Conservation (phyloP, 495 filamentous ascomycete species). For the Talaromyces wortmannii region DNA sequence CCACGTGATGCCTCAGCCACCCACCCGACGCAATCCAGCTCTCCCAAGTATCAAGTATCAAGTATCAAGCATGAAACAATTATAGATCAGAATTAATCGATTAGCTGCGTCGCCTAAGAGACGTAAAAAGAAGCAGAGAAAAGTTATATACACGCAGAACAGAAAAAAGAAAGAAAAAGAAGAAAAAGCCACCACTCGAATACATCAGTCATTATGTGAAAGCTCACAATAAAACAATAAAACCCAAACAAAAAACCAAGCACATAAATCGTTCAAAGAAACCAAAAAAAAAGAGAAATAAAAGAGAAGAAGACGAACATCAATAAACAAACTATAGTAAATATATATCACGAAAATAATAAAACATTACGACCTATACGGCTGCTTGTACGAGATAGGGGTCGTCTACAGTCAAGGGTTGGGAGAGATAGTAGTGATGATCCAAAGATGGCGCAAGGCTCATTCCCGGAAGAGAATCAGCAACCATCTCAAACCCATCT, state of each 20-base stretch:
- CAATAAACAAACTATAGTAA: background rate
- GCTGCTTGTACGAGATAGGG: slow-evolving; percentile 23
- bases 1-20: too few relatives aligned
- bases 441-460: slow-evolving; percentile 22
- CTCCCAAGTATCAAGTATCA: too few relatives aligned
- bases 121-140: background rate
- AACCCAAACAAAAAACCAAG: slow-evolving; percentile 3
- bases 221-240: background rate
- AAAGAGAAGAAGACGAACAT: slow-evolving; percentile 2
- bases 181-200: background rate
- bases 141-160: background rate
- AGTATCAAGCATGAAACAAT: too few relatives aligned
- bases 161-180: background rate
- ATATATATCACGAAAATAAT: background rate
- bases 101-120: too few relatives aligned
- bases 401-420: slow-evolving; percentile 24
- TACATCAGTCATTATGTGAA: background rate
- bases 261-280: background rate
- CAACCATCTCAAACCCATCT: slow-evolving; percentile 23
- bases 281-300: background rate
- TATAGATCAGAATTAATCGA: too few relatives aligned
- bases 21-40: too few relatives aligned
- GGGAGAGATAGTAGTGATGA: slow-evolving; percentile 25
- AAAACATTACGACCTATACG: slow-evolving; percentile 12
- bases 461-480: slow-evolving; percentile 14